Base-by-base conservation (phyloP, 768 basidiomycete species). In the Lactarius evosmus region DNA sequence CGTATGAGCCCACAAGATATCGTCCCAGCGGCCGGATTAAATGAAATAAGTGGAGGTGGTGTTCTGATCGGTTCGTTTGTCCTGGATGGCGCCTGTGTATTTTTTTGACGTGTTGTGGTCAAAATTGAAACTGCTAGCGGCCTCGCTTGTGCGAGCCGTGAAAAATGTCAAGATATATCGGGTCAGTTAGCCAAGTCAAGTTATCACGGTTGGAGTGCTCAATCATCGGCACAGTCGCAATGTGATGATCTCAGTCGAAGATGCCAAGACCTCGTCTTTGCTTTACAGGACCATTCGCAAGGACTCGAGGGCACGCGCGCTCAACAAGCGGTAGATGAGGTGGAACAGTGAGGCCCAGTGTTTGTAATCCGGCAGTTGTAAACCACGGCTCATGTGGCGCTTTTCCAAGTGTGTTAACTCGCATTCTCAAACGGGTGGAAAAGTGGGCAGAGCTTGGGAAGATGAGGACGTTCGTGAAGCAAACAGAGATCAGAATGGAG, bases 241-340 rank as follows among this genome's bases (percentile, higher is more conserved):
- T 67, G 66, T 29, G 40, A 53, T n/a, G 60, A 67, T 7, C 58
- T 67, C 50, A 32, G 58, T 27, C 58, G 16, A 27, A 56, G 60
- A 60, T 67, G 66, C 46, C 55, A 38, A 32, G 49, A 41, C 11
- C 59, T 67, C 33, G 65, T 44, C 25, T 52, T 56, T 7, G 50
- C 66, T 38, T 41, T 67, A 22, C 49, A 29, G 1, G 66, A 67
- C 36, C 49, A 61, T 36, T 67, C 65, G 4, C 25, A 34, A 17
- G 66, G 58, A n/a, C 53, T 68, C 17, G 67, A 56, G 44, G 62
- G 66, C 17, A 60, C 66, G 34, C 30, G 36, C 4, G 66, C 67
- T 17, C 67, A 64, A 16, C 61, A 63, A 29, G 67, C 53, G 17
- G 52, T 56, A 6, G 67, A 68, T 56, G 67, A 67, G 22, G 67